A percentile compares a stretch with the other conserved stretches of the same genome.
These are phyloP conservation scores for Przewalskia tangutica DNA, from an alignment of 257 asterid species.

Conservation along the genomic window DNA sequence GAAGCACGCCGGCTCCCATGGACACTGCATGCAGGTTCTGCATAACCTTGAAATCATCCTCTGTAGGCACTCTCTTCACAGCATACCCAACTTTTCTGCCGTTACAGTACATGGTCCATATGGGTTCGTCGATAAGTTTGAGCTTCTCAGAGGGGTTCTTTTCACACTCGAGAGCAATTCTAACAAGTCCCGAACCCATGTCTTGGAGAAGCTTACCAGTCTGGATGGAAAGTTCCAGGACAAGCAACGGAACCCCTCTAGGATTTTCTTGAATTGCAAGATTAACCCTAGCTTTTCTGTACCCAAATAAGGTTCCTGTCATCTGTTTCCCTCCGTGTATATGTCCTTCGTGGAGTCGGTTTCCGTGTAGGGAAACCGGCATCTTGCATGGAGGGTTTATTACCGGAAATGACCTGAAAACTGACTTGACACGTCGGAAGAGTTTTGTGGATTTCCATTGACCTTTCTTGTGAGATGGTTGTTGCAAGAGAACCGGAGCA, in stretches of 20 bases:
- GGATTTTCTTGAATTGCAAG: conserved; percentile 72
- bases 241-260: conserved; percentile 50
- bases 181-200: conserved; percentile 73
- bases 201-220: conserved; percentile 83
- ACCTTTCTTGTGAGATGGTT: conserved; percentile 33
- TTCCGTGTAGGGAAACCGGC: conserved; percentile 42
- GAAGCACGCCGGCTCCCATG: conserved; percentile 89
- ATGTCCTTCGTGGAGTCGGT: conserved; percentile 48
- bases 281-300: conserved; percentile 57
- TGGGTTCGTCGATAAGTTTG: conserved; percentile 67
- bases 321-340: conserved; percentile 70
- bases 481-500: conserved; percentile 28
- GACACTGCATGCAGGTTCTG: conserved; percentile 61
- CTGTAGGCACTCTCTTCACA: conserved; percentile 62
- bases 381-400: conserved; percentile 77
- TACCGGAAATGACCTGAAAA: conserved; percentile 74
- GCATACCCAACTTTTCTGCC: conserved; percentile 77
- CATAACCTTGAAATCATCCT: conserved; percentile 66
- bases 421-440: conserved; percentile 55
- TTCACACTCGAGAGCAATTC: conserved; percentile 83
- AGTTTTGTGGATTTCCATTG: conserved; percentile 47
- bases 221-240: conserved; percentile 68
- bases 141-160: conserved; percentile 46
- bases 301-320: conserved; percentile 81
- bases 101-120: conserved; percentile 79